Conservation (phyloP, 1,139 yeast species). For the Debaryomyces udenii region DNA sequence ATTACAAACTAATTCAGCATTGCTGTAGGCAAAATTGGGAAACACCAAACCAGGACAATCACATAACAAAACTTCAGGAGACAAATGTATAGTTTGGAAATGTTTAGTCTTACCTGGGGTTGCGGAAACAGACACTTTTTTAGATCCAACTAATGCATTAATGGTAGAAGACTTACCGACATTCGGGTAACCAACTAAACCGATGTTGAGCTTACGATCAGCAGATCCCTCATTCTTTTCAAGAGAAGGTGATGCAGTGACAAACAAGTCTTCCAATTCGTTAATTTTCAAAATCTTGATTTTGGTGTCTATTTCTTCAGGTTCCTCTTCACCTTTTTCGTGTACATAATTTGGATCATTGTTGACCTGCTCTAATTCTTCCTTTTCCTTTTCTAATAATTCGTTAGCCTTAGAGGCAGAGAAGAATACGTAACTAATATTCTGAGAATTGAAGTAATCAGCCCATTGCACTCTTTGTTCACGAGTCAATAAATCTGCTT, state of each 20-base stretch:
- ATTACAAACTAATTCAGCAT: slow-evolving; percentile 95
- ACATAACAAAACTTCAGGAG: slow-evolving; percentile 82
- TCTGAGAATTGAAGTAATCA: slow-evolving; percentile 64
- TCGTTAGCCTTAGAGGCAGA: slow-evolving; percentile 87
- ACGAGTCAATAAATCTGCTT: slow-evolving; percentile 83
- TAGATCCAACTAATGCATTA: slow-evolving; percentile 92
- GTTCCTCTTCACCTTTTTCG: slow-evolving; percentile 14
- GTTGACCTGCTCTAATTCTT: slow-evolving; percentile 35
- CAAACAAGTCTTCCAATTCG: slow-evolving; percentile 80
- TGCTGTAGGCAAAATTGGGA: slow-evolving; percentile 96
- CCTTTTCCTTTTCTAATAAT: slow-evolving; percentile 60
- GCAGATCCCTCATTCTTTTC: slow-evolving; percentile 54
- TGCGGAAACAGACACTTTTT: slow-evolving; percentile 94
- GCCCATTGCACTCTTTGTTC: slow-evolving; percentile 89
- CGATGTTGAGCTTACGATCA: slow-evolving; percentile 78
- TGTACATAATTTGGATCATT: slow-evolving; percentile 16
- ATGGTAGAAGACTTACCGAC: slow-evolving; percentile 97
- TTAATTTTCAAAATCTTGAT: slow-evolving; percentile 78
- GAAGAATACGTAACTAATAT: slow-evolving; percentile 87
- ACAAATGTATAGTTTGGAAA: slow-evolving; percentile 91
- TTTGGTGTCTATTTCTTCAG: slow-evolving; percentile 39
- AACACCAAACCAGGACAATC: slow-evolving; percentile 99
- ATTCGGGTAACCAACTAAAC: slow-evolving; percentile 95
- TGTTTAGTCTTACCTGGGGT: slow-evolving; percentile 99
- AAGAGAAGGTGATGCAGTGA: slow-evolving; percentile 78